phyloP scores from a whole-genome alignment of 192 early-diverging fungal species.

The Backusella liffmaniae region DNA sequence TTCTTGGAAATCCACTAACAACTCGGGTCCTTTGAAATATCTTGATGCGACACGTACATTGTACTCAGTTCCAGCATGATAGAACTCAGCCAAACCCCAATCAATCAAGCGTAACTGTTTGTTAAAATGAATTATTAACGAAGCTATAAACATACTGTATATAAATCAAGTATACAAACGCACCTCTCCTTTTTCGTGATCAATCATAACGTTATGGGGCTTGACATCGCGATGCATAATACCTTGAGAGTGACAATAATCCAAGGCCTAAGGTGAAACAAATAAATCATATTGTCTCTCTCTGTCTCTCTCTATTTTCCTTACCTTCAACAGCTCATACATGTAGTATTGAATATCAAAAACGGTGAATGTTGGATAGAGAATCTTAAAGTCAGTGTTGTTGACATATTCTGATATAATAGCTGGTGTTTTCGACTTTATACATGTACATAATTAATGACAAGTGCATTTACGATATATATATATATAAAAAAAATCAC shows the following conservation, averaged over 20 bases:
- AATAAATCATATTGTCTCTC: neutral
- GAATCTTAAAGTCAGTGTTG: slow-evolving; percentile 95
- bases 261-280: slow-evolving; percentile 68
- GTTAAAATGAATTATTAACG: too few relatives aligned
- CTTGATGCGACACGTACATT: slow-evolving; percentile 98
- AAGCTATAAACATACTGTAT: too few relatives aligned
- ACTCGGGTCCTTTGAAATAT: slow-evolving; percentile 99
- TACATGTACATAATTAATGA: neutral
- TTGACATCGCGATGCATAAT: slow-evolving; percentile 99
- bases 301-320: neutral
- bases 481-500: neutral
- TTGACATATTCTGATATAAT: slow-evolving; percentile 97
- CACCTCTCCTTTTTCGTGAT: slow-evolving; percentile 88
- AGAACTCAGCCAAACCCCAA: slow-evolving; percentile 99
- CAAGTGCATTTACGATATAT: neutral
- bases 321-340: slow-evolving; percentile 89
- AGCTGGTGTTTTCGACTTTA: slow-evolving; percentile 90
- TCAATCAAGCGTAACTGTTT: slow-evolving; percentile 88
- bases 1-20: slow-evolving; percentile 96
- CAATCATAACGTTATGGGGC: slow-evolving; percentile 99
- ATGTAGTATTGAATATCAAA: slow-evolving; percentile 97
- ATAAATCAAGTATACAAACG: neutral
- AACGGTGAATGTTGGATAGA: slow-evolving; percentile 94
- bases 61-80: slow-evolving; percentile 95
- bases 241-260: slow-evolving; percentile 96